Evolutionary conservation across 805 yeast species (phyloP).

Genomic region (Zygotorulaspora chibaensis): DNA sequence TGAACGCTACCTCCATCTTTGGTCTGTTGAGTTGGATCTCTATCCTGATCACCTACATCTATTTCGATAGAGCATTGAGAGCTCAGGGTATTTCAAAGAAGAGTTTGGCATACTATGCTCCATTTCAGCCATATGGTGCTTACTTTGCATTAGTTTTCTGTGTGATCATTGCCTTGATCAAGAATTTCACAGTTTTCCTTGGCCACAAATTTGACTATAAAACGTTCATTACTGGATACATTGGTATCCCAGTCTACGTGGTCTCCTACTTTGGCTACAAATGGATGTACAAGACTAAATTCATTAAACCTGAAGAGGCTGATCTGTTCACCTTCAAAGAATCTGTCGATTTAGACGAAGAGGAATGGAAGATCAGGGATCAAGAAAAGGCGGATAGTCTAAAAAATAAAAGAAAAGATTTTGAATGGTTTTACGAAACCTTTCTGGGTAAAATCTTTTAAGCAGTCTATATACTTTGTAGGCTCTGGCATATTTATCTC

Average conservation of each 20-base stretch:
- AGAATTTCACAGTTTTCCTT: slow-evolving; percentile 70
- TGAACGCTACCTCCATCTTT: slow-evolving; percentile 70
- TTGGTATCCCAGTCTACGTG: slow-evolving; percentile 57
- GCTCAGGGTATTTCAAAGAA: slow-evolving; percentile 62
- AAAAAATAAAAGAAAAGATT: slow-evolving; percentile 30
- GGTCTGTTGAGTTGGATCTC: slow-evolving; percentile 74
- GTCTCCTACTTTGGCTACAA: slow-evolving; percentile 57
- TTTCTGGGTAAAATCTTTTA: slow-evolving; percentile 48
- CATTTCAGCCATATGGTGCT: slow-evolving; percentile 65
- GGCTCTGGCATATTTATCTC: not conserved
- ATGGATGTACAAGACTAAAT: slow-evolving; percentile 46
- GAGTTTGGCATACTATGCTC: slow-evolving; percentile 57
- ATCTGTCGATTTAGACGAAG: slow-evolving; percentile 32
- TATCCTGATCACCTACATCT: slow-evolving; percentile 61
- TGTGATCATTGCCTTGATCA: slow-evolving; percentile 52
- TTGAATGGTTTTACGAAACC: slow-evolving; percentile 47
- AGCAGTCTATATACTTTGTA: not conserved
- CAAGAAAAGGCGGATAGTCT: slow-evolving; percentile 29
- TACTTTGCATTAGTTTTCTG: slow-evolving; percentile 54
- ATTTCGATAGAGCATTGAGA: slow-evolving; percentile 58
- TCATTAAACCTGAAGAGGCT: slow-evolving; percentile 50
- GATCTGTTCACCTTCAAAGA: slow-evolving; percentile 45
- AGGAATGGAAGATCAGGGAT: slow-evolving; percentile 31
- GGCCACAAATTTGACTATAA: slow-evolving; percentile 57
- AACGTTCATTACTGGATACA: slow-evolving; percentile 72